Evolutionary conservation across 1,284 basidiomycete species (phyloP).

Genomic region (Tylopilus orsonianus): DNA sequence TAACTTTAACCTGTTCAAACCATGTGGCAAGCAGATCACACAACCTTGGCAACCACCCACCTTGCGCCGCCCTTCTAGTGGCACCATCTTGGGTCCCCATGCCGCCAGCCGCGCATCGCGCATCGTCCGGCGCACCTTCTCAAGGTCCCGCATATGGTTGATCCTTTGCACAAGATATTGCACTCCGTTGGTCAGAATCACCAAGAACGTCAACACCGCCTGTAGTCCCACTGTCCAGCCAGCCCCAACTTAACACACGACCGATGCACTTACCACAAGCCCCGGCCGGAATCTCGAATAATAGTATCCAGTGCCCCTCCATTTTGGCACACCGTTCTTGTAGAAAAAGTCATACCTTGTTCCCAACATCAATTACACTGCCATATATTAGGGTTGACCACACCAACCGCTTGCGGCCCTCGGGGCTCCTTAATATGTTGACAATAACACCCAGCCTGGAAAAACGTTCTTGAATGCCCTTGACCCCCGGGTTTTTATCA

Average conservation of each 20-base stretch:
- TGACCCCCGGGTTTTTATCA: conserved; percentile 87
- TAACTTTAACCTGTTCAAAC: conserved; percentile 60
- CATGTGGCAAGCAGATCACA: conserved; percentile 7
- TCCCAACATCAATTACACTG: conserved; percentile 5
- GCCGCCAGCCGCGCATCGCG: conserved; percentile 65
- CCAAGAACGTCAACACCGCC: conserved; percentile 75
- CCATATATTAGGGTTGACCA: conserved; percentile 1
- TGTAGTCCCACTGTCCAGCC: conserved; percentile 3
- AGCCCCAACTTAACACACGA: background rate
- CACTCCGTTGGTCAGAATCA: conserved; percentile 68
- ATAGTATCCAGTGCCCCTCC: conserved; percentile 88
- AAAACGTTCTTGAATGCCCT: conserved; percentile 82
- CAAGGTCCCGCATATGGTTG: conserved; percentile 73
- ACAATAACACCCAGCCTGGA: conserved; percentile 85
- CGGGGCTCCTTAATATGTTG: conserved; percentile 74
- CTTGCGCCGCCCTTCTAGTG: conserved; percentile 63
- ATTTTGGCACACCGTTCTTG: conserved; percentile 87
- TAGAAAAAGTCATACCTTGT: conserved; percentile 86
- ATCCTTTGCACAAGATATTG: conserved; percentile 80
- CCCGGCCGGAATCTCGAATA: conserved; percentile 92
- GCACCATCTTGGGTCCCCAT: conserved; percentile 72
- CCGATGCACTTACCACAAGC: conserved; percentile 55
- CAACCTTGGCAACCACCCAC: conserved; percentile 36
- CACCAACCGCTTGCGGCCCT: conserved; percentile 74
- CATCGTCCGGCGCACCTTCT: conserved; percentile 67